Evolutionary conservation across 2,329 filamentous ascomycete species (phyloP), one percentile per base, ranked within the genome.

Genomic region (Fusarium setosum): DNA sequence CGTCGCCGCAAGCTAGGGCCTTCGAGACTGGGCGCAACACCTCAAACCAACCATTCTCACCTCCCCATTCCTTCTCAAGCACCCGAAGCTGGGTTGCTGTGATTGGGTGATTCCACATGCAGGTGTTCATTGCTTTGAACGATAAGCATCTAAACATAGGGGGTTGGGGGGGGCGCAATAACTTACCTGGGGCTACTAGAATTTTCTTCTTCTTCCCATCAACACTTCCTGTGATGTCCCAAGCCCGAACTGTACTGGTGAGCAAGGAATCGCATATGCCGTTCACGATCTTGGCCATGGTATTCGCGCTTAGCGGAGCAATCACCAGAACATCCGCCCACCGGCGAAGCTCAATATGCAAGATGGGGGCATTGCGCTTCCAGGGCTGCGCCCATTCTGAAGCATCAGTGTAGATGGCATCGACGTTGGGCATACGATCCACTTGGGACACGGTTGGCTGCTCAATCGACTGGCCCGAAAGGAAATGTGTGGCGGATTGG

Each of bases 41-140:
- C 72, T 92, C 89, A 66, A 96, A 81, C 77, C 77, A 81, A 41
- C 79, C 74, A 20, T 75, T 73, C 18, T 76, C 67, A 2, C 77
- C 79, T 6, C 89, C 90, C 93, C 94, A 97, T 58, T 94, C 91
- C 45, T 91, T 85, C 64, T 90, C 85, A 44, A 97, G 80, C 0
- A 91, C 81, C 37, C 80, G 80, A 34, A 97, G 78, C 65, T 97
- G 93, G 64, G 86, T 88, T 48, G 79, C 83, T 1, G 94, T 97
- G 42, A 97, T 81, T 3, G 94, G 94, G 74, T 97, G 93, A 55
- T 84, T 82, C 91, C 92, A 97, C 94, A 97, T 97, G 5, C 90
- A 89, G 21, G 88, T 93, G 76, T 97, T 97, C 93, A 97, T 97
- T 26, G 91, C 89, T n/a, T n/a, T n/a, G n/a, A n/a, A n/a, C n/a